Evolutionary conservation across 352 stramenopile species (phyloP).

Genomic region (Phytophthora brassicae): DNA sequence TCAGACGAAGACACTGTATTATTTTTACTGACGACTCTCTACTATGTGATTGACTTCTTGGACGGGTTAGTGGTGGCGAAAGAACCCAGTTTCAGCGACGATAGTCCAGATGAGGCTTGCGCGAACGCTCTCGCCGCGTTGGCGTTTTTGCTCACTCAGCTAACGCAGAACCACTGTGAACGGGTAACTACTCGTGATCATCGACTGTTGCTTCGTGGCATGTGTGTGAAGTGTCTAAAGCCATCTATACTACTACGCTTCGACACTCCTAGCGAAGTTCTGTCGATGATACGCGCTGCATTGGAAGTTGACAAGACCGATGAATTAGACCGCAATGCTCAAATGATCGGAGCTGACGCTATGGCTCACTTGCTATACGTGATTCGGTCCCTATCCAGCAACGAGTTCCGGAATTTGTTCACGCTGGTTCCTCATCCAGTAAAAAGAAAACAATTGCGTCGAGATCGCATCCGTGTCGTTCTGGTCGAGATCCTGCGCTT

Average conservation of each 20-base stretch:
- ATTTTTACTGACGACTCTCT: constrained; percentile 46
- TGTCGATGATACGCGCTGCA: constrained; percentile 38
- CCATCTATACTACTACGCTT: constrained; percentile 59
- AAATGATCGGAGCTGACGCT: constrained; percentile 31
- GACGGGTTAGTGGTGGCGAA: constrained; percentile 25
- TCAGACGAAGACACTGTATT: constrained; percentile 29
- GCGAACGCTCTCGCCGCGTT: constrained; percentile 40
- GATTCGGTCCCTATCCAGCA: constrained; percentile 36
- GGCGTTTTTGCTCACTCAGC: constrained; percentile 36
- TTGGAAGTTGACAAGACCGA: constrained; percentile 11
- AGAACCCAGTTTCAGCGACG: constrained; percentile 15
- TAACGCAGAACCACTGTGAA: constrained; percentile 24
- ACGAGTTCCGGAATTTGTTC: constrained; percentile 39
- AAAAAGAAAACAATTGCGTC: constrained; percentile 53
- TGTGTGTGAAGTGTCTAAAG: constrained; percentile 46
- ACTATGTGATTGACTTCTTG: constrained; percentile 43
- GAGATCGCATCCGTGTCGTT: constrained; percentile 46
- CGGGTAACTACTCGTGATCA: constrained; percentile 14
- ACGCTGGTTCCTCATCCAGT: constrained; percentile 27
- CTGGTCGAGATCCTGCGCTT: constrained; percentile 45
- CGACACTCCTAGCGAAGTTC: constrained; percentile 48
- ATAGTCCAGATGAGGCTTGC: constrained; percentile 33
- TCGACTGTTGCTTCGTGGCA: constrained; percentile 33
- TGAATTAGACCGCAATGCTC: not conserved
- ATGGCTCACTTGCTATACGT: constrained; percentile 38